These are phyloP conservation scores for Solanum appendiculatum DNA, from an alignment of 257 asterid species.

Conservation along the genomic window DNA sequence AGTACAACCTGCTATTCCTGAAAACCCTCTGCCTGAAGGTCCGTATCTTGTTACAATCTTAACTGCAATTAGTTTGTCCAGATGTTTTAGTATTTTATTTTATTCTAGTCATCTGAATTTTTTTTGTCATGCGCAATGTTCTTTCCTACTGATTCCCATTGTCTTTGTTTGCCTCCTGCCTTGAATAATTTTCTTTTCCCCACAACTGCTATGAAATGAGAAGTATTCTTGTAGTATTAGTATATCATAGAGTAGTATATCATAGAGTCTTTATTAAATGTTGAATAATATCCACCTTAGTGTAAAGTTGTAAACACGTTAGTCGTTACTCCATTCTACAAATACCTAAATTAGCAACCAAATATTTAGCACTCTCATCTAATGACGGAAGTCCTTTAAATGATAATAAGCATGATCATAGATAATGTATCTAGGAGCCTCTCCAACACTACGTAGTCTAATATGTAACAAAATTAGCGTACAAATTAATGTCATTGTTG, in stretches of 20 bases:
- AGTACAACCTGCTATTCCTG: conserved; percentile 93
- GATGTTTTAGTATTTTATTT: not conserved
- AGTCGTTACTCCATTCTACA: too few species aligned
- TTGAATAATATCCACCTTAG: too few species aligned
- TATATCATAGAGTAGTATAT: not conserved
- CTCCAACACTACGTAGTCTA: too few species aligned
- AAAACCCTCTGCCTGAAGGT: conserved; percentile 85
- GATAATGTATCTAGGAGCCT: too few species aligned
- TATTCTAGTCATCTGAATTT: not conserved
- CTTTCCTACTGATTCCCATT: not conserved
- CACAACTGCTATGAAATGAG: not conserved
- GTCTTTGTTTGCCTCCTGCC: not conserved
- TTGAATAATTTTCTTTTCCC: not conserved
- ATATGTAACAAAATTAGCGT: too few species aligned
- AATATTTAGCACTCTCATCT: too few species aligned
- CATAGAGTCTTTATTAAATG: too few species aligned
- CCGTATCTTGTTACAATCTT: not conserved
- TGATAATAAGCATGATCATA: too few species aligned
- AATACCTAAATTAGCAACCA: too few species aligned
- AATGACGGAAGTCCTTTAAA: too few species aligned
- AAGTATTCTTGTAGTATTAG: not conserved
- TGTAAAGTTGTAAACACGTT: too few species aligned
- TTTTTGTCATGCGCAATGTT: not conserved
- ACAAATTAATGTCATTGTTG: too few species aligned
- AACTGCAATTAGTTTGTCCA: not conserved